Base-by-base conservation (phyloP, 257 asterid species). In the Petrea volubilis region DNA sequence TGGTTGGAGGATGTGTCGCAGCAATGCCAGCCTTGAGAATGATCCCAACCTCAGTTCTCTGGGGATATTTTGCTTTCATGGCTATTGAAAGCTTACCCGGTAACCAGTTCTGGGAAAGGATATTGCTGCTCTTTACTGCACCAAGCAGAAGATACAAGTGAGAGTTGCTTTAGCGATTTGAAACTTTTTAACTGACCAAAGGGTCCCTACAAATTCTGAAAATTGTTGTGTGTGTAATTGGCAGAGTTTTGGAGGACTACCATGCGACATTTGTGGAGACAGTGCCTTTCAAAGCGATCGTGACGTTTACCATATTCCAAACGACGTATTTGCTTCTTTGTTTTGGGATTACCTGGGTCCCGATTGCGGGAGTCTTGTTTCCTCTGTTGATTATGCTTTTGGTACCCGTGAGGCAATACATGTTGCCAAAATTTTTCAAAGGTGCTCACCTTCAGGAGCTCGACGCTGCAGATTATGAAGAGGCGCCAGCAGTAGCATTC, bases 61-160 rank as follows among this genome's bases (percentile, higher is more conserved):
- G 98, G 98, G 98, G 98, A 4, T 92, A 92, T 74, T 92, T 92
- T 43, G 96, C 98, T 33, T 92, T 84, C 76, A 92, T 92, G 98
- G 98, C 98, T 64, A 89, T 92, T 25, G 98, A 92, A 60, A 92
- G 98, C 71, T 77, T 89, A 58, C 96, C 98, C 0, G 98, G 96
- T 0, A 89, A 89, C 81, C 98, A 92, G 76, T 90, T 92, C 70
- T 92, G 98, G 98, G 98, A 92, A 59, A 77, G 98, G 62, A 87
- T 89, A 63, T 71, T 92, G 29, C 81, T 86, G 11, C 90, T 89
- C 36, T 89, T 92, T 78, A 92, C 96, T 7, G 95, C 96, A 5
- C 96, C 96, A 0, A 80, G 90, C 85, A 75, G 96, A 82, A n/a
- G 96, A 84, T 92, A 86, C 85, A 92, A 89, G 98, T 92, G 13